These are phyloP conservation scores for Colletotrichum orbiculare DNA, from an alignment of 2,329 filamentous ascomycete genomes.

Conservation along the genomic window DNA sequence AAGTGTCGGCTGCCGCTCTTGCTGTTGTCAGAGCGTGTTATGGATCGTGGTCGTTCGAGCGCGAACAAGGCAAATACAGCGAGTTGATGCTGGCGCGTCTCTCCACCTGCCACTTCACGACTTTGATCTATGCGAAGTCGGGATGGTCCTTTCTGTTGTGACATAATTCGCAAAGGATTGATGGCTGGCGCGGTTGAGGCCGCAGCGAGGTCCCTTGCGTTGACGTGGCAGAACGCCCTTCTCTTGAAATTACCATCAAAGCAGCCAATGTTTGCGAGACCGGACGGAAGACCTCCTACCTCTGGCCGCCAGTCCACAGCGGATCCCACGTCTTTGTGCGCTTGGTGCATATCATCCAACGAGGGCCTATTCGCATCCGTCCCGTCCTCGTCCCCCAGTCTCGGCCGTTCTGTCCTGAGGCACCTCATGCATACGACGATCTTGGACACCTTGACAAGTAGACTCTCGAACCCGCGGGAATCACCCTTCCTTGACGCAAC, in stretches of 20 bases:
- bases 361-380: constrained; percentile 16
- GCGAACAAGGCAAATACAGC: background rate
- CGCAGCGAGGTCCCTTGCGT: constrained; percentile 34
- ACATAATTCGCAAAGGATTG: constrained; percentile 5
- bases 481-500: constrained; percentile 3
- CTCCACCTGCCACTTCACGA: constrained; percentile 8
- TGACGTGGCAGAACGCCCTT: constrained; percentile 32
- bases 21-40: background rate
- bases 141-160: constrained; percentile 24
- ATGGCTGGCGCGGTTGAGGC: constrained; percentile 9
- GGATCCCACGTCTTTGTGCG: constrained; percentile 16
- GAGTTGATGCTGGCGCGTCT: background rate
- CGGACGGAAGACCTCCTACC: constrained; percentile 9
- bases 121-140: background rate
- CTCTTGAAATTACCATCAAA: constrained; percentile 25
- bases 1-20: constrained; percentile 5
- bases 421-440: constrained; percentile 1
- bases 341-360: constrained; percentile 17
- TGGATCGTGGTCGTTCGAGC: too few species aligned
- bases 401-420: constrained; percentile 7
- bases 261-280: constrained; percentile 32
- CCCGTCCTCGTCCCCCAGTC: constrained; percentile 2
- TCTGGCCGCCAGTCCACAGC: constrained; percentile 11
- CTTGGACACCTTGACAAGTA: background rate
- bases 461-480: constrained; percentile 7